Evolutionary conservation across 23 red algal genomes (phyloP), one percentile per base, ranked within the genome.

Genomic region (Cyanidium caldarium): DNA sequence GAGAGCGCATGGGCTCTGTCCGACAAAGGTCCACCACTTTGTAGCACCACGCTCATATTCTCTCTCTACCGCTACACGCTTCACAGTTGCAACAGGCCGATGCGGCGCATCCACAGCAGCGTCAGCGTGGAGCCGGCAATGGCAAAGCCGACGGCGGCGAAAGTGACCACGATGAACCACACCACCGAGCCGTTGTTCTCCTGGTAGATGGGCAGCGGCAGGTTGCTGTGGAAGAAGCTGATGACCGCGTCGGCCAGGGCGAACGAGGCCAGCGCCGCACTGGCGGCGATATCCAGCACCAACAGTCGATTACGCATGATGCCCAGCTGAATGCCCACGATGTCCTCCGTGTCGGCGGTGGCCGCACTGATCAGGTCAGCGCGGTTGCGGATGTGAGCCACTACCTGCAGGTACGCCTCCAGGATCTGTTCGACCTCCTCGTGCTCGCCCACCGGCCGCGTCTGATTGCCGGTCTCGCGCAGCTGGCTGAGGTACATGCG

Each of bases 291-390:
- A 61, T 61, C 51, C 10, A 61, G 51, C 7, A 61, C 10, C 19
- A 61, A 28, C 51, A 61, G 51, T 12, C 51, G 51, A 61, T 61
- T 61, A 16, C 51, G 51, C 51, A 61, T 61, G 7, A 28, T 28
- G 51, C 51, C 51, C 17, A 61, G 31, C 51, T 61, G 51, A 25
- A 61, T 61, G 31, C 51, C 21, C 51, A 61, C 3, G 51, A 61
- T 16, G 21, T 61, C 51, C 51, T 61, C 51, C 10, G 51, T 61
- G 31, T 61, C 51, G 23, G n/a, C 31, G 7, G 51, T 61, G 10
- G 51, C 51, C 31, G 51, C 51, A 25, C 31, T 25, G 13, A 61
- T 7, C 10, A 61, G 23, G 3, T 12, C 51, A 19, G 51, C 51
- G 19, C 51, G 51, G 51, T 61, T 61, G 51, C 31, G 51, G 21